Evolutionary conservation across 441 rosid genomes (phyloP).

Genomic region (Gossypium aridum): DNA sequence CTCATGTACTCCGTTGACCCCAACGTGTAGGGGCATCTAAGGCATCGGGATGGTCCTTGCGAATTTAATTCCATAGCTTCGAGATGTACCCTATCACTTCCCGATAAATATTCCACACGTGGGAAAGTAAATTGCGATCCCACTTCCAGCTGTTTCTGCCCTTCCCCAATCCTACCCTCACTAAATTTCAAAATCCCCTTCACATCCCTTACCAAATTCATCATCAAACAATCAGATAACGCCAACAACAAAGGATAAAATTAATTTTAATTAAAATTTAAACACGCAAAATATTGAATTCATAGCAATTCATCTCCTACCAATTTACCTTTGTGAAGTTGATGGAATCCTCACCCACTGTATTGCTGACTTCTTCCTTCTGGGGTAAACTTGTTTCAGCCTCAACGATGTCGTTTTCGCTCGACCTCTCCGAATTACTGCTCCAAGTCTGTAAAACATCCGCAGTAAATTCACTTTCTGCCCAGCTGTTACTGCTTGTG

Average conservation of each 20-base stretch:
- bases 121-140: slow-evolving; percentile 6
- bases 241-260: not conserved
- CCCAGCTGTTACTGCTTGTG: slow-evolving; percentile 28
- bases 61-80: slow-evolving; percentile 10
- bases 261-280: not conserved
- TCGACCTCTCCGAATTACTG: slow-evolving; percentile 18
- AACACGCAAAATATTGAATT: slow-evolving; percentile 1
- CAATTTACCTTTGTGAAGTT: not conserved
- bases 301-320: not conserved
- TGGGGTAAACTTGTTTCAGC: slow-evolving; percentile 12
- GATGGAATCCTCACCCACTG: slow-evolving; percentile 33
- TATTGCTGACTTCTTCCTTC: slow-evolving; percentile 21
- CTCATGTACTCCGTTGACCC: not conserved
- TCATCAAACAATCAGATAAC: slow-evolving; percentile 1
- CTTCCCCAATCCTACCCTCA: not conserved
- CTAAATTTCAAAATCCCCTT: not conserved
- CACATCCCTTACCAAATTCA: not conserved
- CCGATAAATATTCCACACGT: slow-evolving; percentile 25
- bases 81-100: slow-evolving; percentile 15
- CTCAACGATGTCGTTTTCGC: slow-evolving; percentile 19
- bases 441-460: slow-evolving; percentile 15
- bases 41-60: slow-evolving; percentile 22
- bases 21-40: slow-evolving; percentile 15
- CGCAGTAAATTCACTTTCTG: slow-evolving; percentile 35
- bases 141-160: not conserved